A percentile compares a stretch with the other conserved stretches of the same genome.
Evolutionary conservation across 73 alveolate genomes (phyloP).

Genomic region (Symbiodinium natans): DNA sequence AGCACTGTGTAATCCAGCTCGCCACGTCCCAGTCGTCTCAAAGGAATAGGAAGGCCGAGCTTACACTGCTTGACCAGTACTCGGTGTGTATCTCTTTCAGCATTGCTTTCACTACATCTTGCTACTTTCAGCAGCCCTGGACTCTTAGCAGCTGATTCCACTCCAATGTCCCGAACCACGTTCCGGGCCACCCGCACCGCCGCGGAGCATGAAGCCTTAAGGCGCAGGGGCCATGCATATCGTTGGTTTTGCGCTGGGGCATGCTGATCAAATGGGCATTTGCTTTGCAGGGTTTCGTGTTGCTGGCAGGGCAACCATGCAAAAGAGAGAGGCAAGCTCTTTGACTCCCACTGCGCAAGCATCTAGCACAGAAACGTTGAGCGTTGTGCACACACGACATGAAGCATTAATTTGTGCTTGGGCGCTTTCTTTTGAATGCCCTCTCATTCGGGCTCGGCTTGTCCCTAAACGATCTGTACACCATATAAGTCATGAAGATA

Average conservation of each 20-base stretch:
- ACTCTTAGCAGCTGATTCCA: background rate
- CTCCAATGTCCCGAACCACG: background rate
- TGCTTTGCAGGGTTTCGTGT: too few species aligned
- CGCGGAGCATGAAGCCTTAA: background rate
- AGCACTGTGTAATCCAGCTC: background rate
- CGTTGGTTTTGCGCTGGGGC: background rate
- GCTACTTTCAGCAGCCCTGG: background rate
- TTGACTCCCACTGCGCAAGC: too few species aligned
- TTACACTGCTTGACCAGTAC: too few species aligned
- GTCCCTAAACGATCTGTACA: constrained; percentile 6
- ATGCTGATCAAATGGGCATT: background rate
- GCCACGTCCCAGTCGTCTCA: background rate
- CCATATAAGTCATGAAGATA: constrained; percentile 40
- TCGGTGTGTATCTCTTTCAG: background rate
- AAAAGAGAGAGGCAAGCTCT: too few species aligned
- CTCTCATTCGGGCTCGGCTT: too few species aligned
- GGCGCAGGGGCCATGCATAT: background rate
- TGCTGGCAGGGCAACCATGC: too few species aligned
- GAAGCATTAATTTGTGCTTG: too few species aligned
- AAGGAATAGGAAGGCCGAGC: background rate
- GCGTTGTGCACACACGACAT: too few species aligned
- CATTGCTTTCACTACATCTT: background rate
- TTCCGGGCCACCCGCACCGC: background rate
- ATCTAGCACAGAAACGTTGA: too few species aligned
- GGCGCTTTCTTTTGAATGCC: background rate